These are phyloP conservation scores for Carex parvula DNA, from an alignment of 176 grass and related monocot species.

Conservation along the genomic window DNA sequence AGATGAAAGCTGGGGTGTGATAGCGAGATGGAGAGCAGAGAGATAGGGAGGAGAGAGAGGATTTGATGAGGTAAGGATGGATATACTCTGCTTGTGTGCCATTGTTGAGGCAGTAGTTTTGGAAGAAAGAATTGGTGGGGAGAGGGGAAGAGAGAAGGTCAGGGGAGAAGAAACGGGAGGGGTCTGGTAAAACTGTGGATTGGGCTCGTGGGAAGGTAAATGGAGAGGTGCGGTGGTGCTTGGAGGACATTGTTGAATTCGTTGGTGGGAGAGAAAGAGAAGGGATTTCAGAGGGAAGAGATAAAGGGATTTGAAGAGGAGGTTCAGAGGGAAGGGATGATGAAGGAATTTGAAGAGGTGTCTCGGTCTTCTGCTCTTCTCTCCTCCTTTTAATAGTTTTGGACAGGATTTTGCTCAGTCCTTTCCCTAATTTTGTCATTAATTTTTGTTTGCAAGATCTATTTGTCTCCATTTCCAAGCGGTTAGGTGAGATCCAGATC, in stretches of 20 bases:
- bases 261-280: not conserved
- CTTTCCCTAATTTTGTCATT: slow-evolving; percentile 9
- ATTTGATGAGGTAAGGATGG: slow-evolving; percentile 77
- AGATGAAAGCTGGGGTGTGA: slow-evolving; percentile 47
- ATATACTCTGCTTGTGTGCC: slow-evolving; percentile 96
- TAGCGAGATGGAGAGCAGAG: slow-evolving; percentile 67
- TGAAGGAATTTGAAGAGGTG: not conserved
- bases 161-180: slow-evolving; percentile 68
- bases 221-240: slow-evolving; percentile 12
- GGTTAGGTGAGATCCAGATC: not conserved
- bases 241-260: slow-evolving; percentile 4
- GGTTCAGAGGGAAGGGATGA: not conserved
- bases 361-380: not conserved
- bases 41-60: slow-evolving; percentile 45
- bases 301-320: not conserved
- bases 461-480: not conserved
- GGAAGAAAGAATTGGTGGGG: slow-evolving; percentile 96
- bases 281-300: not conserved
- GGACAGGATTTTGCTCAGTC: slow-evolving; percentile 14
- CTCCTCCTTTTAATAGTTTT: slow-evolving; percentile 18
- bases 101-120: slow-evolving; percentile 87
- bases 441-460: not conserved
- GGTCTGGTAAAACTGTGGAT: slow-evolving; percentile 77
- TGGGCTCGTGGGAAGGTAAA: slow-evolving; percentile 54
- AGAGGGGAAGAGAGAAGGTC: slow-evolving; percentile 62